A percentile compares a stretch with the other conserved stretches of the same genome.
These are phyloP conservation scores for Oenanthe javanica DNA, from an alignment of 140 eudicot species.

Conservation along the genomic window DNA sequence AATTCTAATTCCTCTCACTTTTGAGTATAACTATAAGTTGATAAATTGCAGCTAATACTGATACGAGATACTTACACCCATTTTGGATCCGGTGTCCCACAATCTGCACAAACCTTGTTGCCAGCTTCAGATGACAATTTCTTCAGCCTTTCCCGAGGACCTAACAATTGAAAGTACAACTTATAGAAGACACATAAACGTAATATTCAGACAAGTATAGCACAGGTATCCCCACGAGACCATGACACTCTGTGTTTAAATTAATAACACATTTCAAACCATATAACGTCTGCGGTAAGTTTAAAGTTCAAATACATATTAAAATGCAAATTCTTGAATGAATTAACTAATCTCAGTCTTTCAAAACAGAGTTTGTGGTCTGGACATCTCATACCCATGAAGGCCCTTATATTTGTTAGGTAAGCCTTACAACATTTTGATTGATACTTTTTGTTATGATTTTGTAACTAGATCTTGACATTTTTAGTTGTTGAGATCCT, in stretches of 20 bases:
- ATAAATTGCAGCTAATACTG: neutral
- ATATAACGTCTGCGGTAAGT: neutral
- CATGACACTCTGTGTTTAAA: neutral
- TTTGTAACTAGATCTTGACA: too few species aligned
- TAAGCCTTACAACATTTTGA: too few species aligned
- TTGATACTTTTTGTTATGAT: too few species aligned
- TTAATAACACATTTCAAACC: neutral
- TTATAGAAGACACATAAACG: conserved; percentile 13
- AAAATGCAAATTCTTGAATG: neutral
- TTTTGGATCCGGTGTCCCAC: conserved; percentile 87
- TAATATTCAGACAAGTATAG: neutral
- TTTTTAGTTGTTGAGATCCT: too few species aligned
- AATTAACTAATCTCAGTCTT: neutral
- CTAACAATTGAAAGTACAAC: conserved; percentile 29
- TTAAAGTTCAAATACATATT: neutral
- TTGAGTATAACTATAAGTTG: neutral
- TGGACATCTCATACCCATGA: too few species aligned
- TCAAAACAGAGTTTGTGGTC: neutral
- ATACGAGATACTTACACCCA: conserved; percentile 74
- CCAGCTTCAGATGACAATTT: conserved; percentile 53
- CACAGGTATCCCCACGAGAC: neutral
- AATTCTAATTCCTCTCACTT: neutral
- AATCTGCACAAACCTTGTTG: conserved; percentile 77
- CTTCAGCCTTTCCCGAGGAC: conserved; percentile 54
- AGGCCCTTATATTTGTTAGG: too few species aligned